These are phyloP conservation scores for Prunella vulgaris DNA, from an alignment of 257 asterid species.

Conservation along the genomic window DNA sequence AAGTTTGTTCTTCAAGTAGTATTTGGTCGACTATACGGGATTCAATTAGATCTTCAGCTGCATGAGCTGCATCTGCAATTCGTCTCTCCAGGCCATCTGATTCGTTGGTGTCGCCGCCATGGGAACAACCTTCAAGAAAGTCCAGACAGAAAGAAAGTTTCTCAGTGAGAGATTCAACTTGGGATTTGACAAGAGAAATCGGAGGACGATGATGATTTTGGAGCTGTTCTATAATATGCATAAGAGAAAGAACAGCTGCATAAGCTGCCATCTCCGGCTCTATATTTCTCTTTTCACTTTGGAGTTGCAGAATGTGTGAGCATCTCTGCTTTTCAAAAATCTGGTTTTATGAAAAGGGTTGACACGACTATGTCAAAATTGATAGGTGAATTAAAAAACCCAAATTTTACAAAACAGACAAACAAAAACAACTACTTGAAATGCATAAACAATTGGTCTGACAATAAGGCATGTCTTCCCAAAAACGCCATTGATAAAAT, in stretches of 20 bases:
- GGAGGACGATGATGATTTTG: background rate
- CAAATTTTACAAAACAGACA: no score
- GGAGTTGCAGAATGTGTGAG: no score
- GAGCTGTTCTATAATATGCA: background rate
- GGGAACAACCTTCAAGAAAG: background rate
- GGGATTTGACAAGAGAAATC: background rate
- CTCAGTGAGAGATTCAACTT: background rate
- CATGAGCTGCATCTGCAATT: background rate
- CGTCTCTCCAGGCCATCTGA: background rate
- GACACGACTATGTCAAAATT: no score
- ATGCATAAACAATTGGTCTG: no score
- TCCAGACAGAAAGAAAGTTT: background rate
- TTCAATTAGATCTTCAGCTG: background rate
- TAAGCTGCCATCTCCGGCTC: background rate
- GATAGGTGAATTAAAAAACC: no score
- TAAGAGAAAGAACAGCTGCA: background rate
- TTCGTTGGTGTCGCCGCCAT: background rate
- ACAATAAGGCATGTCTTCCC: no score
- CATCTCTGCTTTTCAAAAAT: no score
- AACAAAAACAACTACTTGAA: no score
- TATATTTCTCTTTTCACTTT: no score
- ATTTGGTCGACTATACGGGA: background rate
- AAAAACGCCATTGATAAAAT: no score
- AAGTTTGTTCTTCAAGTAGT: background rate
- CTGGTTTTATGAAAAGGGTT: no score